Percentiles rank a stretch among this genome's conserved stretches.
These are phyloP conservation scores for Sporothrix sp. DNA, from an alignment of 2,329 filamentous ascomycete species.

Conservation along the genomic window DNA sequence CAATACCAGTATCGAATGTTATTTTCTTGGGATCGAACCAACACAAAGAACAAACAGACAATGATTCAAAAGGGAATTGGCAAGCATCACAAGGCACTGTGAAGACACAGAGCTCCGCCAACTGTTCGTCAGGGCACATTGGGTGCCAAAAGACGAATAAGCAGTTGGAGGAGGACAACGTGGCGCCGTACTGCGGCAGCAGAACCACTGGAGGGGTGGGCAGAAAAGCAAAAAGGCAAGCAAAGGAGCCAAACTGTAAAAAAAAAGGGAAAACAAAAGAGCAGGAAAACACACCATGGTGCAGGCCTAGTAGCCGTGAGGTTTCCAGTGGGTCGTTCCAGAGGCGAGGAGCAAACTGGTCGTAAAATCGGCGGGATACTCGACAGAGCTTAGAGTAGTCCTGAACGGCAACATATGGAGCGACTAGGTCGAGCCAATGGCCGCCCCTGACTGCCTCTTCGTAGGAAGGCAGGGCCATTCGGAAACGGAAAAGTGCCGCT, in stretches of 20 bases:
- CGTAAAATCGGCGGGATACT: constrained; percentile 38
- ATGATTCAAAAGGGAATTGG: too few species aligned
- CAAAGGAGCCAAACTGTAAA: background rate
- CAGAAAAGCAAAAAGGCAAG: too few species aligned
- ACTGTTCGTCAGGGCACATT: background rate
- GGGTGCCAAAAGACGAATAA: background rate
- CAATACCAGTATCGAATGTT: too few species aligned
- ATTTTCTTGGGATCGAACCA: too few species aligned
- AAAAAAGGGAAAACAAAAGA: background rate
- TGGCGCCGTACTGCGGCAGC: too few species aligned
- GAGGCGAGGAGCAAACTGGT: constrained; percentile 40
- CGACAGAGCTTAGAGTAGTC: constrained; percentile 39
- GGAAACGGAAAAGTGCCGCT: background rate
- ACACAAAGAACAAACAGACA: too few species aligned
- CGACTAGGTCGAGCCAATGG: constrained; percentile 42
- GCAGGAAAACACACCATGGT: constrained; percentile 22
- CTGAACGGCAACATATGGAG: constrained; percentile 31
- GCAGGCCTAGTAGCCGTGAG: constrained; percentile 30
- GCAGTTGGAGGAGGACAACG: too few species aligned
- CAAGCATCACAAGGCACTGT: too few species aligned
- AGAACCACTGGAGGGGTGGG: too few species aligned
- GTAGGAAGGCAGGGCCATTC: constrained; percentile 40
- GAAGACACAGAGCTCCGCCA: too few species aligned
- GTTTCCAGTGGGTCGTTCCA: constrained; percentile 41
- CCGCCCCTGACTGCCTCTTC: constrained; percentile 35